Base-by-base conservation (phyloP, 495 filamentous ascomycete species). In the Pseudotulostoma volvatum region DNA sequence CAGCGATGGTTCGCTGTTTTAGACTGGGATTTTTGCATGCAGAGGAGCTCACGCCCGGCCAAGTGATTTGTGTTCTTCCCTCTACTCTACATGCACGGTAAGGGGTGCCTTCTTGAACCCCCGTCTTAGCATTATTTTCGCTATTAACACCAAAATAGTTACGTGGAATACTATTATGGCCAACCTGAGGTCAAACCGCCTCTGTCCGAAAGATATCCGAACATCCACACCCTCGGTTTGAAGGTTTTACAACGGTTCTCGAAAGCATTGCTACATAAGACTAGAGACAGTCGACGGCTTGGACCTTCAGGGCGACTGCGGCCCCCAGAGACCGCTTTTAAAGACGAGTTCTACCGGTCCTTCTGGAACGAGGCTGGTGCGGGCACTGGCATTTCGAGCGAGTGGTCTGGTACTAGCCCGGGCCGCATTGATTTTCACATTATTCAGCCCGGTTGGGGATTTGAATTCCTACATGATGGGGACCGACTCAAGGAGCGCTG, bases 351-450 rank as follows among this genome's bases (percentile, higher is more conserved):
- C 19, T 46, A 46, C 18, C 39, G 44, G 1, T 34, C 7, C 8
- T 39, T 46, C 14, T 30, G 35, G 5, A 14, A 23, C 2, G 31
- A 42, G 8, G 9, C 37, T 14, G 44, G 44, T 13, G 33, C 16
- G 16, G 28, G 20, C 2, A 16, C 28, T 3, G 17, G 13, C 1
- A 32, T 46, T 11, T 33, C 4, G 13, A 38, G 39, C 18, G 40
- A 46, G 35, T 46, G 44, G 44, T 42, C 39, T 3, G 8, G 39
- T 9, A 31, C 3, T 13, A 32, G n/a, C 28, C 17, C 38, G 32
- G 39, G 31, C 25, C 19, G 38, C 4, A 35, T 45, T 15, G 43
- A 45, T 14, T 42, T 46, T 37, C 20, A 37, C 15, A 42, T 46
- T 31, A 7, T 32, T 11, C 36, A 33, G 1, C 19, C 11, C 20